Evolutionary conservation across 2,329 filamentous ascomycete genomes (phyloP).

Genomic region (Pyrenochaeta sp.): DNA sequence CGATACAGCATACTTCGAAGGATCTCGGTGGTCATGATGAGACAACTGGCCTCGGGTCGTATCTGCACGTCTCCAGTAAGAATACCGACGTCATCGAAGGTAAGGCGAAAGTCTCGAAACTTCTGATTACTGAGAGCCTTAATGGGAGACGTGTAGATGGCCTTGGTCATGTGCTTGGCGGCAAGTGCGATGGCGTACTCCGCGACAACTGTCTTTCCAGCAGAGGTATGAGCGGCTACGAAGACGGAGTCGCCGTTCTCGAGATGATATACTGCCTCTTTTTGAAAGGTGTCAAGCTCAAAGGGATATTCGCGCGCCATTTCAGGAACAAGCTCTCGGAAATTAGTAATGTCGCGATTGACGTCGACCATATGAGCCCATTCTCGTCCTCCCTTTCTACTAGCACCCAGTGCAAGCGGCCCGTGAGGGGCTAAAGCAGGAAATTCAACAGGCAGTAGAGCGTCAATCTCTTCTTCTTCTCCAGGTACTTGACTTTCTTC

Average conservation of each 20-base stretch:
- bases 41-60: constrained; percentile 93
- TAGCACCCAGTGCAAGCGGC: constrained; percentile 74
- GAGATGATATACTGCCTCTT: constrained; percentile 96
- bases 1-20: constrained; percentile 97
- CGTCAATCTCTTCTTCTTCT: constrained; percentile 76
- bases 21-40: constrained; percentile 99
- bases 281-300: constrained; percentile 97
- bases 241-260: constrained; percentile 98
- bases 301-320: constrained; percentile 98
- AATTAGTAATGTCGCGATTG: constrained; percentile 91
- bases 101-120: constrained; percentile 90
- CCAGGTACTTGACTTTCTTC: constrained; percentile 56
- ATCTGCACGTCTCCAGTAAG: constrained; percentile 98
- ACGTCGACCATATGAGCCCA: constrained; percentile 99
- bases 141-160: constrained; percentile 98
- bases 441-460: constrained; percentile 89
- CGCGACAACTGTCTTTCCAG: constrained; percentile 96
- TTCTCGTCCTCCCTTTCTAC: constrained; percentile 79
- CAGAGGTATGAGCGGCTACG: constrained; percentile 95
- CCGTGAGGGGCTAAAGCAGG: constrained; percentile 86
- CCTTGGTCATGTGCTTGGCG: constrained; percentile 99
- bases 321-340: constrained; percentile 89
- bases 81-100: constrained; percentile 96
- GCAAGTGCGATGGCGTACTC: constrained; percentile 97
- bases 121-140: constrained; percentile 99